phyloP scores from a whole-genome alignment of 257 asterid genomes.

The Ehretia macrophylla region DNA sequence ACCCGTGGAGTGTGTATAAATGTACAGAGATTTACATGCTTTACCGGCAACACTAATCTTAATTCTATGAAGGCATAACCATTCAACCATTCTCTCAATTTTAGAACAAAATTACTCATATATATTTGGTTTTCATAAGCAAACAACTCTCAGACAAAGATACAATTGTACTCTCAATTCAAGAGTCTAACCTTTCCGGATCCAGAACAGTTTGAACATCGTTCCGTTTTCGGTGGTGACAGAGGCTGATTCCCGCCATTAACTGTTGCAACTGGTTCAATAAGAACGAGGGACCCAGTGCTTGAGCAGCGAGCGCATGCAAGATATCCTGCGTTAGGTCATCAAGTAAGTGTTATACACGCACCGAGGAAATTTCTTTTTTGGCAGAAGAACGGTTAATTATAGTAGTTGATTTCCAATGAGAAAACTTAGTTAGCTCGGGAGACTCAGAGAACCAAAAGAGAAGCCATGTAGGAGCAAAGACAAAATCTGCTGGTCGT shows the following conservation, averaged over 20 bases:
- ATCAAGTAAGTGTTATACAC: not conserved
- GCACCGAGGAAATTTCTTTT: not conserved
- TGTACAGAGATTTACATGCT: no score
- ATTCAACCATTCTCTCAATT: not conserved
- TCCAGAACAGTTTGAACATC: conserved; percentile 90
- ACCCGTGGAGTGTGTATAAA: no score
- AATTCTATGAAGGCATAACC: no score
- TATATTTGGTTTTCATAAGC: not conserved
- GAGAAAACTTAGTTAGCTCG: no score
- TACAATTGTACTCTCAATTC: not conserved
- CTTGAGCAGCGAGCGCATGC: conserved; percentile 95
- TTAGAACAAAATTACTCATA: not conserved
- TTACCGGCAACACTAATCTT: no score
- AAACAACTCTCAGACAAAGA: not conserved
- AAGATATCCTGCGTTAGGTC: conserved; percentile 81
- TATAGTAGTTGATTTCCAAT: no score
- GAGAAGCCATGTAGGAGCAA: no score
- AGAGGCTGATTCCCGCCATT: conserved; percentile 47
- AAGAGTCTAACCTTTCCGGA: conserved; percentile 71
- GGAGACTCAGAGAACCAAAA: no score
- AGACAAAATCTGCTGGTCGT: no score
- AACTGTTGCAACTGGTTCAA: conserved; percentile 60
- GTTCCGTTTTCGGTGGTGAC: conserved; percentile 69
- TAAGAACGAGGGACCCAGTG: conserved; percentile 75
- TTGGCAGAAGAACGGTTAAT: not conserved